A percentile compares a stretch with the other conserved stretches of the same genome.
Evolutionary conservation across 1,139 yeast genomes (phyloP).

Genomic region (Saccharomyces hybrid): DNA sequence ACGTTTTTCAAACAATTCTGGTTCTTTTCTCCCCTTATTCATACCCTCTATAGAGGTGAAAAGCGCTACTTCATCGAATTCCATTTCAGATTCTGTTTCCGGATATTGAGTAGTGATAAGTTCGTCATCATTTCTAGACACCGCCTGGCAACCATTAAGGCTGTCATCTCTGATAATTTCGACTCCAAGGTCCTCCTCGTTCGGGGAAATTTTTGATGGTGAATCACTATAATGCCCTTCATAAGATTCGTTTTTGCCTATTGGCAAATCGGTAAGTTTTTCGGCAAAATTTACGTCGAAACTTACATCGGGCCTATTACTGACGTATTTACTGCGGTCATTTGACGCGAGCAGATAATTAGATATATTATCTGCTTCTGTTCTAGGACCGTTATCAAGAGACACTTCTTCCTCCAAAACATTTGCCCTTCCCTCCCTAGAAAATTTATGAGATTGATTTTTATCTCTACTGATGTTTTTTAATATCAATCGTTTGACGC

Average conservation of each 20-base stretch:
- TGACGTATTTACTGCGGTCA: neutral
- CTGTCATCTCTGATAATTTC: neutral
- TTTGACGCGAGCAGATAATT: neutral
- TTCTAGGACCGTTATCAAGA: neutral
- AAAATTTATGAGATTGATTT: neutral
- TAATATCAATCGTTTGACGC: neutral
- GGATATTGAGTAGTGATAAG: neutral
- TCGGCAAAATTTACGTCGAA: neutral
- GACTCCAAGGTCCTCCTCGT: neutral
- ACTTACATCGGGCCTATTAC: neutral
- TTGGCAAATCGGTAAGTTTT: neutral
- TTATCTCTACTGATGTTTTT: neutral
- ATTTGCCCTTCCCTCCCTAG: neutral
- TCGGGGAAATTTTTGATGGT: neutral
- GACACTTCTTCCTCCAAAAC: neutral
- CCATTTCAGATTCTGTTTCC: neutral
- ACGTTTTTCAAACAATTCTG: neutral
- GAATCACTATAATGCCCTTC: neutral
- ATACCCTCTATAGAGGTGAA: neutral
- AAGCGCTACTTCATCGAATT: neutral
- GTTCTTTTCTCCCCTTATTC: neutral
- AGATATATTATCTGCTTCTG: neutral
- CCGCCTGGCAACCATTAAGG: neutral
- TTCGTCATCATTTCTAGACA: neutral
- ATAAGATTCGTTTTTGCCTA: neutral